These are phyloP conservation scores for Musa itinerans DNA, from an alignment of 176 grass and related monocot species.

Conservation along the genomic window DNA sequence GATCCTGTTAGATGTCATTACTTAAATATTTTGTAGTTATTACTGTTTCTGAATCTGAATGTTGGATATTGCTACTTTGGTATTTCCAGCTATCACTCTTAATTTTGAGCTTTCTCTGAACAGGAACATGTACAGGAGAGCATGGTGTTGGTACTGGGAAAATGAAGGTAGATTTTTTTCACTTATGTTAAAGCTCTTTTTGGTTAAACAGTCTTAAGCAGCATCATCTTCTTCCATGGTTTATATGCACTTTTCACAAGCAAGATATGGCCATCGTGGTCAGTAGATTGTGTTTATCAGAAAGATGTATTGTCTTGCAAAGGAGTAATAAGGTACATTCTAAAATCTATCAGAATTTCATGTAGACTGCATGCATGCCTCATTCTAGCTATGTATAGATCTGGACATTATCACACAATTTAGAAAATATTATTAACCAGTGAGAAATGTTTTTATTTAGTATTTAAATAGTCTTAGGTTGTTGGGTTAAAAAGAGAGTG, in stretches of 20 bases:
- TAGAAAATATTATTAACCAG: background rate
- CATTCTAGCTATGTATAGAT: background rate
- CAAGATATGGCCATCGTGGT: background rate
- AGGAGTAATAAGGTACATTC: no score
- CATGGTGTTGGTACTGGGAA: slow-evolving; percentile 94
- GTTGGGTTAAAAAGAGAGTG: no score
- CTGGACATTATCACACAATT: background rate
- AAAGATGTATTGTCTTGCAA: background rate
- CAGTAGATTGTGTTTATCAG: background rate
- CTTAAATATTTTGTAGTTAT: background rate
- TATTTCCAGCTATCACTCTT: background rate
- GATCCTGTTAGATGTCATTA: background rate
- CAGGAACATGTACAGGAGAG: slow-evolving; percentile 97
- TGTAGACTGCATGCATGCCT: background rate
- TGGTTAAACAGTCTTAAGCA: background rate
- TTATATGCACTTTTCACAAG: background rate
- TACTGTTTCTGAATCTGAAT: background rate
- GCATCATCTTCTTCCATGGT: background rate
- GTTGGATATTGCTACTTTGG: background rate
- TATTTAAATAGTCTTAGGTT: no score
- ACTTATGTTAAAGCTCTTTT: background rate
- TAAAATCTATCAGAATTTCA: background rate
- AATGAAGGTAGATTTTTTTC: slow-evolving; percentile 70
- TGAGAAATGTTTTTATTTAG: no score
- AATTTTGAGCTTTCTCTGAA: background rate